phyloP scores from a whole-genome alignment of 306 rosid species.

The Prosopis cineraria region DNA sequence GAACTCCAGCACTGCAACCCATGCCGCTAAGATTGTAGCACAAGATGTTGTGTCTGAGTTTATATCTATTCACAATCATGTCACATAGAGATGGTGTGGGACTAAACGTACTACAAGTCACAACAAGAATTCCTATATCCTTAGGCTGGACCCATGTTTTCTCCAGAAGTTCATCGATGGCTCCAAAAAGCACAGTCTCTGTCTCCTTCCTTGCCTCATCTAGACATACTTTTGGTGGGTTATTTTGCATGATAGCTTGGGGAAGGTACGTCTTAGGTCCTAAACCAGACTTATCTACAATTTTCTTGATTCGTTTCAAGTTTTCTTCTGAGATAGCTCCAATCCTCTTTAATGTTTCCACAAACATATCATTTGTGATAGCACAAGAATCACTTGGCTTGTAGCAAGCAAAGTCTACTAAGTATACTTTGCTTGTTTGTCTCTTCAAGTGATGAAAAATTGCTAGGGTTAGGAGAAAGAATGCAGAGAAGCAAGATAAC shows the following conservation, averaged over 20 bases:
- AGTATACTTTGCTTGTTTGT: conserved; percentile 8
- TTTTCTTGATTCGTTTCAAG: not conserved
- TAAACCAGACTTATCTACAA: conserved; percentile 25
- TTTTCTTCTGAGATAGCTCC: conserved; percentile 19
- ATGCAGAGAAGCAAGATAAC: not conserved
- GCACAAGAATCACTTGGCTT: not conserved
- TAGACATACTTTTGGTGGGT: conserved; percentile 8
- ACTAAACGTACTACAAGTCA: conserved; percentile 8
- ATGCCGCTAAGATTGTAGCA: conserved; percentile 34
- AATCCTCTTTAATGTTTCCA: not conserved
- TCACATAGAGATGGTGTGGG: conserved; percentile 23
- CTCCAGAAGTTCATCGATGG: conserved; percentile 31
- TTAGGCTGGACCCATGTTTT: conserved; percentile 26
- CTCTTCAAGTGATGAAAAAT: not conserved
- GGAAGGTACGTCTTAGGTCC: conserved; percentile 30
- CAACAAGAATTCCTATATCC: conserved; percentile 31
- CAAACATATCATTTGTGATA: conserved; percentile 13
- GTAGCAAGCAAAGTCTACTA: too few species aligned
- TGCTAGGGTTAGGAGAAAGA: not conserved
- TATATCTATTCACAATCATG: conserved; percentile 25
- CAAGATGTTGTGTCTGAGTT: conserved; percentile 1
- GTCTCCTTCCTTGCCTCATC: conserved; percentile 17
- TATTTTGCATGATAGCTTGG: not conserved
- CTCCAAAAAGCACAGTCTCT: conserved; percentile 10
- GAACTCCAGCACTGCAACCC: conserved; percentile 42